A percentile compares a stretch with the other conserved stretches of the same genome.
Evolutionary conservation across 2,329 filamentous ascomycete genomes (phyloP).

Genomic region (Chaetomiaceae sp.): DNA sequence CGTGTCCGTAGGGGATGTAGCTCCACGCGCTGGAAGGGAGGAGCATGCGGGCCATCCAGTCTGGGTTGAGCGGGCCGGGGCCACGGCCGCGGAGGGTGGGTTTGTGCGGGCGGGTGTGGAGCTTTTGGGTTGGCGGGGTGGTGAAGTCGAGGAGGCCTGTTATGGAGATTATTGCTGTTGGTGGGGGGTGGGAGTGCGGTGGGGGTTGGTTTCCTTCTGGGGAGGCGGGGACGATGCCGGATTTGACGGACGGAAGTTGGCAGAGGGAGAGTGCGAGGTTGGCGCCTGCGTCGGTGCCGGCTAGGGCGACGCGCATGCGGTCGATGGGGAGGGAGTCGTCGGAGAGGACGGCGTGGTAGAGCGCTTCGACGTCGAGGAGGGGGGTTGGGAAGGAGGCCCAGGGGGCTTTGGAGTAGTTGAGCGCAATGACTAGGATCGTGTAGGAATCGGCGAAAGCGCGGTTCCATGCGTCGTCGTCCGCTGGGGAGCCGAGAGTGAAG

Average conservation of each 20-base stretch:
- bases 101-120: constrained; percentile 34
- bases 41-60: constrained; percentile 26
- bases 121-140: constrained; percentile 29
- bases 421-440: constrained; percentile 41
- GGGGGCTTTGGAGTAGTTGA: constrained; percentile 48
- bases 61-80: constrained; percentile 28
- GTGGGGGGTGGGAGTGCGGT: constrained; percentile 40
- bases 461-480: constrained; percentile 44
- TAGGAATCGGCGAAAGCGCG: constrained; percentile 36
- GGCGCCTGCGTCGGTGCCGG: constrained; percentile 48
- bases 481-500: constrained; percentile 40
- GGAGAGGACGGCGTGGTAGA: constrained; percentile 38
- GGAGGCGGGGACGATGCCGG: constrained; percentile 3
- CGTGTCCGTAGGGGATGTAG: constrained; percentile 29
- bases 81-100: constrained; percentile 25
- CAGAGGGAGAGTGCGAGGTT: constrained; percentile 41
- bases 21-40: constrained; percentile 41
- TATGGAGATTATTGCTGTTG: constrained; percentile 24
- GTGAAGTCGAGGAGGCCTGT: constrained; percentile 36
- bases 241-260: constrained; percentile 36
- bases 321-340: constrained; percentile 45
- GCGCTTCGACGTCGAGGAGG: constrained; percentile 41
- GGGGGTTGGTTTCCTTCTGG: constrained; percentile 26
- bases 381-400: constrained; percentile 39
- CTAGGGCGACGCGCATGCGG: constrained; percentile 35